Conservation (phyloP, 306 rosid genomes). For the Astragalus membranaceus region DNA sequence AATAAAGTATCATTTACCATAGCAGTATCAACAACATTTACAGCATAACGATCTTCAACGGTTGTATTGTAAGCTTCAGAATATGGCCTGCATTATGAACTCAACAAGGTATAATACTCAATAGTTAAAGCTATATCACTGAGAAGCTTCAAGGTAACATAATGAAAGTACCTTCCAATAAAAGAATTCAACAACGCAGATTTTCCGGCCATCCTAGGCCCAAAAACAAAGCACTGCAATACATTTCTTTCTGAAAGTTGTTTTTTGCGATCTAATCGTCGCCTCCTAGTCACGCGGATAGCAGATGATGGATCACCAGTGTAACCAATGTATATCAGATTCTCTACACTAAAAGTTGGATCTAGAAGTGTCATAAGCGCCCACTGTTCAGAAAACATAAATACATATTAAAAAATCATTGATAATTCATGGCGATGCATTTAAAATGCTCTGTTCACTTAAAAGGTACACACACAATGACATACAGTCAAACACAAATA, state of each 20-base stretch:
- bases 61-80: constrained; percentile 60
- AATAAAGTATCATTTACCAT: constrained; percentile 20
- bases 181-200: constrained; percentile 81
- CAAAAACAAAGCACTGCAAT: constrained; percentile 90
- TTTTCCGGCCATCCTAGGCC: constrained; percentile 90
- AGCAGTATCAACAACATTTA: constrained; percentile 44
- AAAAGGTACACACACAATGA: neutral
- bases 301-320: constrained; percentile 68
- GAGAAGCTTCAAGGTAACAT: neutral
- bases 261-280: constrained; percentile 81
- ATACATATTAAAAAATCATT: constrained; percentile 4
- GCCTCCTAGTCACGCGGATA: constrained; percentile 72
- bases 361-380: constrained; percentile 84
- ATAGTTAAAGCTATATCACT: neutral
- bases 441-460: neutral
- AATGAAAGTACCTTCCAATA: constrained; percentile 60
- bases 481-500: neutral
- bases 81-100: constrained; percentile 43
- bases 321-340: constrained; percentile 87
- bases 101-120: constrained; percentile 9
- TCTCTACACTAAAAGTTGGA: constrained; percentile 77
- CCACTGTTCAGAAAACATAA: constrained; percentile 55
- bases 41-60: constrained; percentile 70
- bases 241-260: constrained; percentile 78
- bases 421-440: neutral